Evolutionary conservation across 2,329 filamentous ascomycete species (phyloP).

Genomic region (Colletotrichum truncatum): DNA sequence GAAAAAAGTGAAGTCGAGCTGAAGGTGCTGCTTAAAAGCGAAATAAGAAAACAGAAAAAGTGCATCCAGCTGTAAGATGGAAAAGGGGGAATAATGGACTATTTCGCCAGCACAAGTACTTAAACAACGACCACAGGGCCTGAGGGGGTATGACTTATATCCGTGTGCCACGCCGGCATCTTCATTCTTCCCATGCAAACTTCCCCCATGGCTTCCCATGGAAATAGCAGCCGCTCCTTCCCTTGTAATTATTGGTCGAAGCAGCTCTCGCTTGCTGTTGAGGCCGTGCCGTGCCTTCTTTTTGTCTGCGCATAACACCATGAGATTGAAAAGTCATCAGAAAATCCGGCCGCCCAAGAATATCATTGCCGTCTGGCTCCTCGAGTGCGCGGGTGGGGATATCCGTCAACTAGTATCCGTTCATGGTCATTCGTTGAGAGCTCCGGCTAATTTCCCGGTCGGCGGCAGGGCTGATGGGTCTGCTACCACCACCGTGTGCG

Average conservation of each 20-base stretch:
- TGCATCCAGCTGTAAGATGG: conserved; percentile 50
- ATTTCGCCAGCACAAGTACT: conserved; percentile 27
- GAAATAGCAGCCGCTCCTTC: background rate
- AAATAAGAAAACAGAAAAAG: conserved; percentile 48
- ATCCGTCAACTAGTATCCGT: conserved; percentile 79
- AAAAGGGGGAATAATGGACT: conserved; percentile 33
- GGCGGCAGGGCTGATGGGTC: conserved; percentile 94
- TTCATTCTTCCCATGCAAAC: conserved; percentile 5
- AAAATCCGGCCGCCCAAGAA: conserved; percentile 22
- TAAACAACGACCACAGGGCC: conserved; percentile 23
- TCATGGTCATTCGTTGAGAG: conserved; percentile 98
- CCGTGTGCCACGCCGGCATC: conserved; percentile 19
- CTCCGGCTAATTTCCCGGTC: conserved; percentile 96
- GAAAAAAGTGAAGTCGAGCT: conserved; percentile 35
- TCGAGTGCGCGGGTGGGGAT: conserved; percentile 15
- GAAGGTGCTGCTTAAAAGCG: conserved; percentile 37
- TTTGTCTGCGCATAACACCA: conserved; percentile 31
- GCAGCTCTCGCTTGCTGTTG: conserved; percentile 15
- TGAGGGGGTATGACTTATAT: conserved; percentile 24
- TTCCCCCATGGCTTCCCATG: conserved; percentile 10
- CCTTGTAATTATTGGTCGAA: conserved; percentile 12
- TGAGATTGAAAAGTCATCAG: conserved; percentile 31
- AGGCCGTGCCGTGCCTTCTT: conserved; percentile 26
- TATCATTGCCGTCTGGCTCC: conserved; percentile 27
- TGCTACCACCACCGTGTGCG: conserved; percentile 80